These are phyloP conservation scores for Colletotrichum sp. DNA, from an alignment of 2,329 filamentous ascomycete genomes.

Conservation along the genomic window DNA sequence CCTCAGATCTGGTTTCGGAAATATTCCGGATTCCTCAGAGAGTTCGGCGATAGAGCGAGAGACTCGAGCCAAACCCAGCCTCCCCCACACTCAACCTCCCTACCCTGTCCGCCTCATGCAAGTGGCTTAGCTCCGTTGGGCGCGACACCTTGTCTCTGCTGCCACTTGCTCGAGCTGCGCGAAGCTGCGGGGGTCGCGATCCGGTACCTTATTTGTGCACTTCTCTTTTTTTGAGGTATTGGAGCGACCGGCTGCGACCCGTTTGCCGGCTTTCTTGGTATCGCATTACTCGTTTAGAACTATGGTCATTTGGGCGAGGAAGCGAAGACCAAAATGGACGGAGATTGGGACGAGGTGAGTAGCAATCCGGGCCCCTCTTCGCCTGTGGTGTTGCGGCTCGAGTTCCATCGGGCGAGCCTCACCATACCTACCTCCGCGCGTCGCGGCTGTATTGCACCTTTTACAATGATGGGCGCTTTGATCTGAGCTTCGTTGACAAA, in stretches of 20 bases:
- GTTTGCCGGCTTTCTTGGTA: not conserved
- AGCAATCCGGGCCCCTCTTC: conserved; percentile 1
- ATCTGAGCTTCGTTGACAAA: not conserved
- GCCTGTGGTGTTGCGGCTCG: not conserved
- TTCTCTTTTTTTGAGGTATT: not conserved
- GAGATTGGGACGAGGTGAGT: conserved; percentile 72
- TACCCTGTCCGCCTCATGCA: conserved; percentile 16
- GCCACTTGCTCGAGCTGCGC: conserved; percentile 1
- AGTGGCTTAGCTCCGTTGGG: conserved; percentile 4
- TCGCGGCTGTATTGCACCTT: conserved; percentile 6
- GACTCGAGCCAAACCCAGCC: not conserved
- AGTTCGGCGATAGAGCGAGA: not conserved
- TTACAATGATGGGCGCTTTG: not conserved
- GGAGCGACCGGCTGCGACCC: not conserved
- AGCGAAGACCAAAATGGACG: conserved; percentile 61
- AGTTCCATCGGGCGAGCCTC: not conserved
- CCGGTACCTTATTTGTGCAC: not conserved
- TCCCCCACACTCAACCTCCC: conserved; percentile 12
- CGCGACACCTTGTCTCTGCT: conserved; percentile 1
- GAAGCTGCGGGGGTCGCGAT: conserved; percentile 12
- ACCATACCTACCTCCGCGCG: conserved; percentile 7
- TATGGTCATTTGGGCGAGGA: conserved; percentile 42
- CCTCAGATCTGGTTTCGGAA: not conserved
- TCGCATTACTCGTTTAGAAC: conserved; percentile 3
- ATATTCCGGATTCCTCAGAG: conserved; percentile 1